These are phyloP conservation scores for Sphaceloma murrayae DNA, from an alignment of 2,329 filamentous ascomycete genomes.

Conservation along the genomic window DNA sequence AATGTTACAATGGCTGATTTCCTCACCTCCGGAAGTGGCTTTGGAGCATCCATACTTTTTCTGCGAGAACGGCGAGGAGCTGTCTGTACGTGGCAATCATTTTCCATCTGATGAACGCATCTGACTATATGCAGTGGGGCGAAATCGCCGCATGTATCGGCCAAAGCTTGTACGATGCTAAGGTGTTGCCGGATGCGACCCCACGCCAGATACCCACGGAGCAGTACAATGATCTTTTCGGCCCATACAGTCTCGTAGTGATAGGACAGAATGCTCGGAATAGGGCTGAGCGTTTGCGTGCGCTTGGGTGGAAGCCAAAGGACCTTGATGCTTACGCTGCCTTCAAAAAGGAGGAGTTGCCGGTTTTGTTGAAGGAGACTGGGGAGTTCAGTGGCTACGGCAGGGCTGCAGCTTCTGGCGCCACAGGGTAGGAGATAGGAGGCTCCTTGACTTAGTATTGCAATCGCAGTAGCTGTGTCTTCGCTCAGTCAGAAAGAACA, in stretches of 20 bases:
- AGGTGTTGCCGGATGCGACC: slow-evolving; percentile 31
- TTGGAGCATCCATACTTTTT: slow-evolving; percentile 43
- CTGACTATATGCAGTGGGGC: too few relatives aligned
- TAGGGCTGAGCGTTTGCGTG: slow-evolving; percentile 36
- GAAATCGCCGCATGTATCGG: slow-evolving; percentile 34
- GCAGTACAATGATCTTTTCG: slow-evolving; percentile 31
- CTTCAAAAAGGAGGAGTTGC: slow-evolving; percentile 37
- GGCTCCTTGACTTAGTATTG: too few relatives aligned
- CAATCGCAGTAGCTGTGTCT: too few relatives aligned
- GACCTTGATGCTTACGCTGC: slow-evolving; percentile 36
- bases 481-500: too few relatives aligned
- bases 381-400: slow-evolving; percentile 20
- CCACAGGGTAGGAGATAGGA: background rate
- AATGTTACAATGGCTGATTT: slow-evolving; percentile 39
- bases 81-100: too few relatives aligned
- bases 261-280: slow-evolving; percentile 37
- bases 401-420: slow-evolving; percentile 9
- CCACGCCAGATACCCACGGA: slow-evolving; percentile 31
- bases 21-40: slow-evolving; percentile 24
- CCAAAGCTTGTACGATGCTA: slow-evolving; percentile 30
- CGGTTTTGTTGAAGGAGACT: slow-evolving; percentile 29
- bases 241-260: slow-evolving; percentile 28
- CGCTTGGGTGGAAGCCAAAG: slow-evolving; percentile 38
- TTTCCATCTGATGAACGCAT: too few relatives aligned
- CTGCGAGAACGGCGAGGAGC: slow-evolving; percentile 38